A percentile compares a stretch with the other conserved stretches of the same genome.
These are phyloP conservation scores for Auricularia cornea DNA, from an alignment of 768 basidiomycete genomes.

Conservation along the genomic window DNA sequence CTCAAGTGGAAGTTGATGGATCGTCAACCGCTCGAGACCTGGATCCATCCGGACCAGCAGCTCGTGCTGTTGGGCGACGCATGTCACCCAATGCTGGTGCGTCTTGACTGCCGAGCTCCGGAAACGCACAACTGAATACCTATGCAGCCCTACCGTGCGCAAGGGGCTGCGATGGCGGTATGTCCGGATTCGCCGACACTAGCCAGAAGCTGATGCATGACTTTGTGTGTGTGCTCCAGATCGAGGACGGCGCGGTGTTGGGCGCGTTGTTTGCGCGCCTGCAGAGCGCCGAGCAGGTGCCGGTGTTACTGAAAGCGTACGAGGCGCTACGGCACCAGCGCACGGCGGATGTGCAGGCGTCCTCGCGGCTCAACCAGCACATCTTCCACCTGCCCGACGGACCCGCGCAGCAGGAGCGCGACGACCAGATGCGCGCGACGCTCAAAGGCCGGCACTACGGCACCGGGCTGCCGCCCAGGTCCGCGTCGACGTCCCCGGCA, in stretches of 20 bases:
- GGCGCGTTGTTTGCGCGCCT: constrained; percentile 45
- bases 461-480: neutral
- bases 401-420: constrained; percentile 41
- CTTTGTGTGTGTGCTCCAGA: constrained; percentile 6
- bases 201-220: neutral
- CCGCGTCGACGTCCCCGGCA: constrained; percentile 17
- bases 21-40: constrained; percentile 37
- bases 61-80: constrained; percentile 46
- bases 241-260: constrained; percentile 40
- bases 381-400: constrained; percentile 53
- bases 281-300: constrained; percentile 16
- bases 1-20: constrained; percentile 43
- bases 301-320: constrained; percentile 41
- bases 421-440: constrained; percentile 40
- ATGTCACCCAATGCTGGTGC: constrained; percentile 45
- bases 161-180: constrained; percentile 42
- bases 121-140: neutral
- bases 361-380: constrained; percentile 41
- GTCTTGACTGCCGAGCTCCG: neutral
- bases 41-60: constrained; percentile 38
- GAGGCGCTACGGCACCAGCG: constrained; percentile 43
- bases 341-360: constrained; percentile 39
- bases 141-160: constrained; percentile 39
- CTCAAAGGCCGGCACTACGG: constrained; percentile 25
- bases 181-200: neutral